Conservation (phyloP, 2,329 filamentous ascomycete species). For the Ceratocystis papillata region DNA sequence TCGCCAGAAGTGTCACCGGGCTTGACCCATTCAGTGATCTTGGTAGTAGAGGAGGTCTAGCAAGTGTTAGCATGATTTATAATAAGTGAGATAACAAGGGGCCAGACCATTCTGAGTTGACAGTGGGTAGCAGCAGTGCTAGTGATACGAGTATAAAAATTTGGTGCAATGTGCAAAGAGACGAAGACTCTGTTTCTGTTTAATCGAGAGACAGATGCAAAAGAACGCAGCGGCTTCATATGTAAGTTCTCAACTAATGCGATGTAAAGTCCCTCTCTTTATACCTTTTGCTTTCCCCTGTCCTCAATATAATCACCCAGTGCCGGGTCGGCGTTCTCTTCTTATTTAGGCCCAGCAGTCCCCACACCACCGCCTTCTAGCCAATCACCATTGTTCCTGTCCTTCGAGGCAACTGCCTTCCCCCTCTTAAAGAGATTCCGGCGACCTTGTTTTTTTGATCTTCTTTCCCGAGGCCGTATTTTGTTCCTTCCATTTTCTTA, state of each 20-base stretch:
- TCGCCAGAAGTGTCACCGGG: conserved; percentile 70
- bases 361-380: not conserved
- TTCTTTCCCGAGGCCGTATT: too few species aligned
- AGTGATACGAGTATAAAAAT: not conserved
- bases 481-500: not conserved
- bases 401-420: not conserved
- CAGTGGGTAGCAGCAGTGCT: not conserved
- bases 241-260: not conserved
- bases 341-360: too few species aligned
- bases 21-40: conserved; percentile 74
- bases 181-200: not conserved
- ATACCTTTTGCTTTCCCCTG: not conserved
- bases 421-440: too few species aligned
- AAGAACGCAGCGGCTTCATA: not conserved
- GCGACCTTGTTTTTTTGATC: too few species aligned
- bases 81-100: not conserved
- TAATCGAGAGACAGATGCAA: not conserved
- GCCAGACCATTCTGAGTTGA: conserved; percentile 13
- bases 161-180: not conserved
- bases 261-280: not conserved
- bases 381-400: not conserved
- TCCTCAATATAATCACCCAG: too few species aligned
- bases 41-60: not conserved
- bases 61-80: not conserved
- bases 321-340: too few species aligned